These are phyloP conservation scores for Picochlorum sp. DNA, from an alignment of 139 green algal species.

Conservation along the genomic window DNA sequence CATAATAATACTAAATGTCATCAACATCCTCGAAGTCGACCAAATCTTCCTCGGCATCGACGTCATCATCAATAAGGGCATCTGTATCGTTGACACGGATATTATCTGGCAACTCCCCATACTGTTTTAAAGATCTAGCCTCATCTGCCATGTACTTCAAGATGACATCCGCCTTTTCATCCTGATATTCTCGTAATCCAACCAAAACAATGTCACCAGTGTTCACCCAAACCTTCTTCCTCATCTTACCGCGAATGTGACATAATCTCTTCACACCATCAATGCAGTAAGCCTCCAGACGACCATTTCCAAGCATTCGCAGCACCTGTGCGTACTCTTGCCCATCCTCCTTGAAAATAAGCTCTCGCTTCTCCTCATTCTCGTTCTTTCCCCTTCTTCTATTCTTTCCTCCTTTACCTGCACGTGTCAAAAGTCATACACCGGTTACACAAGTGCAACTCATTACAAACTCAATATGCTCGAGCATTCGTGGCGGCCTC, in stretches of 20 bases:
- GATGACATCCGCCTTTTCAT: conserved; percentile 99
- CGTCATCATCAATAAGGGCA: conserved; percentile 53
- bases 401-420: conserved; percentile 63
- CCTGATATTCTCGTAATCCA: conserved; percentile 97
- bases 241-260: conserved; percentile 99
- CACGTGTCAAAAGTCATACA: not conserved
- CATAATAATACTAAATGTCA: conserved; percentile 28
- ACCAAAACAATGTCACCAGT: conserved; percentile 94
- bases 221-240: conserved; percentile 97
- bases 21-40: conserved; percentile 78
- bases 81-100: conserved; percentile 67
- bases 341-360: conserved; percentile 99
- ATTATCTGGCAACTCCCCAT: conserved; percentile 95
- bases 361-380: conserved; percentile 94
- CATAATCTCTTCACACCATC: conserved; percentile 95
- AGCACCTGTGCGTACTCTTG: conserved; percentile 94
- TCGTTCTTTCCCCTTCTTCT: conserved; percentile 77
- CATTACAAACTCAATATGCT: no score
- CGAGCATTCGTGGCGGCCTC: no score
- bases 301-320: conserved; percentile 97
- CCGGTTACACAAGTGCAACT: no score
- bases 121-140: conserved; percentile 88
- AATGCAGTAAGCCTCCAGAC: conserved; percentile 96
- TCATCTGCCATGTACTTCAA: conserved; percentile 97
- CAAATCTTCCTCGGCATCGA: conserved; percentile 59